A percentile compares a stretch with the other conserved stretches of the same genome.
Evolutionary conservation across 192 early-diverging fungal species (phyloP).

Genomic region (Globomyces pollinis-pini): DNA sequence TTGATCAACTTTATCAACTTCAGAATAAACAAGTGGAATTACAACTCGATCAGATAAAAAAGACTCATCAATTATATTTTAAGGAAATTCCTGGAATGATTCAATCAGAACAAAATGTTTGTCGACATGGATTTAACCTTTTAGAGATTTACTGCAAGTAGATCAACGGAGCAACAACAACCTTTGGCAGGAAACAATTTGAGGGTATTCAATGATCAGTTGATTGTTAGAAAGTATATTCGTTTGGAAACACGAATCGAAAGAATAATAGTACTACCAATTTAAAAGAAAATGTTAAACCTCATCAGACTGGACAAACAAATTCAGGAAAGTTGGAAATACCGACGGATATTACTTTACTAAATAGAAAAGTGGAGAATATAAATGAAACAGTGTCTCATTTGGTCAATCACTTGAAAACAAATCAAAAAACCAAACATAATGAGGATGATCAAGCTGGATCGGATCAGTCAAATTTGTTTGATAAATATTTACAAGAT

Average conservation of each 20-base stretch:
- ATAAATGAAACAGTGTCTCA: not conserved
- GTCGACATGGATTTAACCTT: too few relatives aligned
- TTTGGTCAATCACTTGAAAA: not conserved
- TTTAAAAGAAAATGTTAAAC: not conserved
- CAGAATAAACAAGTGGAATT: not conserved
- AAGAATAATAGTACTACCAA: not conserved
- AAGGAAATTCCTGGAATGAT: not conserved
- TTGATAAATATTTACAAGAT: not conserved
- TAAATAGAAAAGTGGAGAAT: not conserved
- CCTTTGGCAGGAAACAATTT: not conserved
- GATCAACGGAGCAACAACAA: not conserved
- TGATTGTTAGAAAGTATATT: too few relatives aligned
- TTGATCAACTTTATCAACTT: not conserved
- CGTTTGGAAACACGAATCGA: not conserved
- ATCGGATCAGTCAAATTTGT: not conserved
- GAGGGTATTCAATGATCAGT: too few relatives aligned
- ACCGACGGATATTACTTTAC: not conserved
- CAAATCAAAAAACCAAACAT: not conserved
- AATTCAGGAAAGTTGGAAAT: not conserved
- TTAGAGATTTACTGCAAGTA: not conserved
- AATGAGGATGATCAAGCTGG: not conserved
- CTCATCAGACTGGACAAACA: not conserved
- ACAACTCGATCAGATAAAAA: not conserved
- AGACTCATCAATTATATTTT: not conserved
- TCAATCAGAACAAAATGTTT: too few relatives aligned